Conservation (phyloP, 495 filamentous ascomycete genomes). For the Neohortaea acidophila region DNA sequence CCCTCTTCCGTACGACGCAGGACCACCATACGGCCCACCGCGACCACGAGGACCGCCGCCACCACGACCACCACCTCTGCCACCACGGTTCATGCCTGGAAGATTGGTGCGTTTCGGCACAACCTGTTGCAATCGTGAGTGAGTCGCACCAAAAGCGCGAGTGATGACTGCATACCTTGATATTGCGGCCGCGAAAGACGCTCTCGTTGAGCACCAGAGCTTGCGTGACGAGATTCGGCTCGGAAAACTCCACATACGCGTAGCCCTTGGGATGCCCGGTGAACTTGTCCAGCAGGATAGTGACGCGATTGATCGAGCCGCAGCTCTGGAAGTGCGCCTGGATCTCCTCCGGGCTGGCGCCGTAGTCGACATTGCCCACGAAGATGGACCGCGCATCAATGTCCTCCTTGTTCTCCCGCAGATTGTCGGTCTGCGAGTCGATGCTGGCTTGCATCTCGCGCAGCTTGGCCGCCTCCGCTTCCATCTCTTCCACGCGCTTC, state of each 20-base stretch:
- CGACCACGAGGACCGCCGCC: conserved; percentile 27
- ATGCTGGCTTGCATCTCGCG: conserved; percentile 89
- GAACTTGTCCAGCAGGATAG: conserved; percentile 94
- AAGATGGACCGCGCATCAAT: conserved; percentile 93
- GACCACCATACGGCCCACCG: conserved; percentile 31
- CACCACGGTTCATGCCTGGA: conserved; percentile 64
- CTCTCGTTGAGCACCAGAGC: conserved; percentile 94
- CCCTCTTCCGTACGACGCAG: no score
- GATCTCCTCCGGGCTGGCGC: conserved; percentile 93
- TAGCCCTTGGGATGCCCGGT: conserved; percentile 98
- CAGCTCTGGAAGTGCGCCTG: conserved; percentile 98
- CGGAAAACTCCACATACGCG: conserved; percentile 96
- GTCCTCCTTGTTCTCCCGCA: conserved; percentile 88
- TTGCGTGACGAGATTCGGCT: conserved; percentile 82
- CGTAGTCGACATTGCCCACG: conserved; percentile 98
- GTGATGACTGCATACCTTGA: conserved; percentile 52
- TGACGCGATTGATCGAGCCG: conserved; percentile 94
- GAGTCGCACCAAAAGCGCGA: background rate
- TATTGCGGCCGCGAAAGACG: conserved; percentile 80
- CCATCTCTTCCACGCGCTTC: conserved; percentile 94
- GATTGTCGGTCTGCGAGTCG: conserved; percentile 66
- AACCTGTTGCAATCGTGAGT: conserved; percentile 39
- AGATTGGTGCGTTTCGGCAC: conserved; percentile 95
- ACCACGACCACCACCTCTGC: conserved; percentile 60
- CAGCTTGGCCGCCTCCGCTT: conserved; percentile 89